Evolutionary conservation across 768 basidiomycete genomes (phyloP).

Genomic region (Astraeus odoratus): DNA sequence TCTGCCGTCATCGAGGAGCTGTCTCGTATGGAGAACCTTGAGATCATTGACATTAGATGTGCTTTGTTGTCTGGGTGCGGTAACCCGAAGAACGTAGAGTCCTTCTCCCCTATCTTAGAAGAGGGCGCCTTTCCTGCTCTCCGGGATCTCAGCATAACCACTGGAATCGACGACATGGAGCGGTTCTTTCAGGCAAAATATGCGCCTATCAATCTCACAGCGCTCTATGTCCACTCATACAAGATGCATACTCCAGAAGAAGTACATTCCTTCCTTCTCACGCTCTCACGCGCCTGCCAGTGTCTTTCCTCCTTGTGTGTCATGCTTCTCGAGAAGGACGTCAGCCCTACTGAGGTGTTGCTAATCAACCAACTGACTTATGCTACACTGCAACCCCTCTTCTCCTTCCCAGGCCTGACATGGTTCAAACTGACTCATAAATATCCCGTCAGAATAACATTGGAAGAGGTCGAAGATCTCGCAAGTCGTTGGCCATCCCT

Average conservation of each 20-base stretch:
- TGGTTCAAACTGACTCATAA: constrained; percentile 30
- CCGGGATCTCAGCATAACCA: constrained; percentile 45
- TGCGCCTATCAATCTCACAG: constrained; percentile 42
- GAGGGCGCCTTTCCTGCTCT: constrained; percentile 49
- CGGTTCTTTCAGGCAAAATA: constrained; percentile 38
- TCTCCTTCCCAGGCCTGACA: constrained; percentile 23
- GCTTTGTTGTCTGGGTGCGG: constrained; percentile 42
- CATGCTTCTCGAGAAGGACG: constrained; percentile 22
- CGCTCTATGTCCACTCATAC: constrained; percentile 47
- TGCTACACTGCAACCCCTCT: constrained; percentile 31
- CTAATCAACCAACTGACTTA: constrained; percentile 27
- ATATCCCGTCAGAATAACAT: constrained; percentile 27
- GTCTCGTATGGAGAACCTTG: constrained; percentile 37
- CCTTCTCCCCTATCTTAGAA: constrained; percentile 37
- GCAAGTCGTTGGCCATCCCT: constrained; percentile 40
- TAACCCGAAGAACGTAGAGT: constrained; percentile 33
- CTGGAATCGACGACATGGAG: constrained; percentile 37
- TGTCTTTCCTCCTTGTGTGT: constrained; percentile 37
- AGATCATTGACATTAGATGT: constrained; percentile 48
- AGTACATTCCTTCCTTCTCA: constrained; percentile 37
- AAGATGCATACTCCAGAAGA: constrained; percentile 35
- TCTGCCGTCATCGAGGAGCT: constrained; percentile 37
- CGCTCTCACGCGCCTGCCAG: constrained; percentile 41
- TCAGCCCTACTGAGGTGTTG: constrained; percentile 7
- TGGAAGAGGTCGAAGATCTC: constrained; percentile 39